phyloP scores from a whole-genome alignment of 164 flowering plant genomes.

The Stephania yunnanensis region DNA sequence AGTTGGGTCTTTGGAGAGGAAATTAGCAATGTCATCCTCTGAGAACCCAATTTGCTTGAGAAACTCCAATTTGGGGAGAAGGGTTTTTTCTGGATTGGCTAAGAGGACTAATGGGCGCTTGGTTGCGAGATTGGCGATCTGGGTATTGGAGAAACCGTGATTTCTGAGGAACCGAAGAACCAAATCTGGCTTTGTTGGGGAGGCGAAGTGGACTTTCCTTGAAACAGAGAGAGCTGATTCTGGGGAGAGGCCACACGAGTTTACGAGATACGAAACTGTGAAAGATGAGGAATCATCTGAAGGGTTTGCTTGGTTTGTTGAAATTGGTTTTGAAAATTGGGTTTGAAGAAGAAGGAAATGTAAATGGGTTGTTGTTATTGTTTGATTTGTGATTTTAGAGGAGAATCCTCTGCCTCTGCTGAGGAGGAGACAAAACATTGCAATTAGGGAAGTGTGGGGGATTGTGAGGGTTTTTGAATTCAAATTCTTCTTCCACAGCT shows the following conservation, averaged over 20 bases:
- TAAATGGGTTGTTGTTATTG: background rate
- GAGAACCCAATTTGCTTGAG: constrained; percentile 23
- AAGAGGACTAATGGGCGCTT: constrained; percentile 18
- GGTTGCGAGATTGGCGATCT: constrained; percentile 16
- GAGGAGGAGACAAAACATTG: no score
- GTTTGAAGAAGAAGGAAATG: background rate
- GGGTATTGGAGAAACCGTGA: constrained; percentile 7
- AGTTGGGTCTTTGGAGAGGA: constrained; percentile 5
- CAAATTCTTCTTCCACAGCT: no score
- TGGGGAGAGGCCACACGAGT: constrained; percentile 10
- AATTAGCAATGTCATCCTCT: background rate
- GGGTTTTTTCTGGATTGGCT: constrained; percentile 19
- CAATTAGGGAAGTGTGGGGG: no score
- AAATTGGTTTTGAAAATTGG: background rate
- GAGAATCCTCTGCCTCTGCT: no score
- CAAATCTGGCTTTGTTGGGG: constrained; percentile 1
- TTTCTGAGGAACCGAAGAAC: background rate
- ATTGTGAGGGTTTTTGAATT: no score
- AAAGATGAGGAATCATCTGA: background rate
- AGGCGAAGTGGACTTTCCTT: background rate
- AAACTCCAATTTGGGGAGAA: constrained; percentile 37
- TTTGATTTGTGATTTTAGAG: background rate
- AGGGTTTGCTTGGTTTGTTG: background rate
- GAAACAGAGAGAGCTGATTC: constrained; percentile 1
- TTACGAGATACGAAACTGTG: constrained; percentile 7